Conservation (phyloP, 2,329 filamentous ascomycete species). For the Sphaerostilbella broomeana region DNA sequence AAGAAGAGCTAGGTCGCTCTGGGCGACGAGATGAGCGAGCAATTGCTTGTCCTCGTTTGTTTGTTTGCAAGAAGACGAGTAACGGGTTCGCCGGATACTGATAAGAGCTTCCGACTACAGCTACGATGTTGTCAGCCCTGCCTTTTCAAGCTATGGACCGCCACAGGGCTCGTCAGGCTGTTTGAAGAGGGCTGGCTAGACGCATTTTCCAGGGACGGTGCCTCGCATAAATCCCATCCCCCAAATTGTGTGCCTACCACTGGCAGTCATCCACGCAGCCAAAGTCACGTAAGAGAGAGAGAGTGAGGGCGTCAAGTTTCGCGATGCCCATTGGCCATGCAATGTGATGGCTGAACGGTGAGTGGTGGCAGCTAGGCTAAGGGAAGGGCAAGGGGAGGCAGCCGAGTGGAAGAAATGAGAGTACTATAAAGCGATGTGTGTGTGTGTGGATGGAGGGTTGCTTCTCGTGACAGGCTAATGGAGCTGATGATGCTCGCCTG, state of each 20-base stretch:
- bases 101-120: no score
- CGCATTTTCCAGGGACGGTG: slow-evolving; percentile 11
- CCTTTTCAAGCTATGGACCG: neutral
- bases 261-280: neutral
- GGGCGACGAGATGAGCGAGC: slow-evolving; percentile 2
- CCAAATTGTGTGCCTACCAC: slow-evolving; percentile 1
- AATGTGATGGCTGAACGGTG: slow-evolving; percentile 9
- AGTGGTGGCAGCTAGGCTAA: slow-evolving; percentile 3
- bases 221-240: slow-evolving; percentile 8
- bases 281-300: neutral
- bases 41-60: slow-evolving; percentile 2
- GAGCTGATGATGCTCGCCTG: slow-evolving; percentile 6
- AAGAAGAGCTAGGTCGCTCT: slow-evolving; percentile 5
- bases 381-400: slow-evolving; percentile 7
- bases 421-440: no score
- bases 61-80: neutral
- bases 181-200: slow-evolving; percentile 1
- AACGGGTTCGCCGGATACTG: neutral
- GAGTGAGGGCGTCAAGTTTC: neutral
- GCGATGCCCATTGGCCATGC: slow-evolving; percentile 10
- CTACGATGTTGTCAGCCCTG: no score
- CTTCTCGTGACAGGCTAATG: slow-evolving; percentile 8
- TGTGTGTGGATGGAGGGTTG: neutral
- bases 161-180: neutral
- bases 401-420: slow-evolving; percentile 11